Base-by-base conservation (phyloP, 2,329 filamentous ascomycete species). In the Curvularia eragrostidis region DNA sequence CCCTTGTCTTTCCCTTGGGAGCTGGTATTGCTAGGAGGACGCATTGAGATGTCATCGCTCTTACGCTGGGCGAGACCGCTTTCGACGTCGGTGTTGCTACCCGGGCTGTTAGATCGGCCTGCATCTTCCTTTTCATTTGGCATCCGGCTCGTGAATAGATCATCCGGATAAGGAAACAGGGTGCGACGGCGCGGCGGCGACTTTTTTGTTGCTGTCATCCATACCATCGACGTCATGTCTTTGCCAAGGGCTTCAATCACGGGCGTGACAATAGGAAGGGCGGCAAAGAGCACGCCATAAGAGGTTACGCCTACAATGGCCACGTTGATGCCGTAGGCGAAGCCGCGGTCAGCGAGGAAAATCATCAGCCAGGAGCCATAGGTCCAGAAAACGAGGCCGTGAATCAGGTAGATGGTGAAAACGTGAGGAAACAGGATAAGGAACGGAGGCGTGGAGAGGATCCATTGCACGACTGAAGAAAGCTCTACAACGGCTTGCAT, bases 381-480 rank as follows among this genome's bases (percentile, higher is more conserved):
- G 46, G 64, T 73, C 77, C 77, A 79, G 80, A 85, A 72, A 67
- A 83, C 57, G 66, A 82, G 51, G 36, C 80, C 80, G 61, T 82
- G 80, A 48, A 81, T 72, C 7, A 82, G 75, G 61, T 82, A 82
- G 52, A 82, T 80, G 36, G 79, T 82, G 67, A 82, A 82, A 62
- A 81, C 79, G 64, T 82, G 80, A 5, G 80, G 80, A 66, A 82
- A 82, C 18, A 82, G 65, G 43, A 75, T 69, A 5, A 79, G 73
- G 26, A 82, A 70, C 21, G 77, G 47, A 21, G 72, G 75, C 3
- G 74, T 67, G 3, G 77, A 79, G 2, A 83, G 69, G 9, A 79
- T 58, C 64, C 74, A 78, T 61, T 83, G 81, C 1, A 79, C 61
- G 36, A 67, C 55, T 23, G 72, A 53, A 36, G 69, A 76, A 26